Evolutionary conservation across 805 yeast species (phyloP).

Genomic region (Candida maltosa): DNA sequence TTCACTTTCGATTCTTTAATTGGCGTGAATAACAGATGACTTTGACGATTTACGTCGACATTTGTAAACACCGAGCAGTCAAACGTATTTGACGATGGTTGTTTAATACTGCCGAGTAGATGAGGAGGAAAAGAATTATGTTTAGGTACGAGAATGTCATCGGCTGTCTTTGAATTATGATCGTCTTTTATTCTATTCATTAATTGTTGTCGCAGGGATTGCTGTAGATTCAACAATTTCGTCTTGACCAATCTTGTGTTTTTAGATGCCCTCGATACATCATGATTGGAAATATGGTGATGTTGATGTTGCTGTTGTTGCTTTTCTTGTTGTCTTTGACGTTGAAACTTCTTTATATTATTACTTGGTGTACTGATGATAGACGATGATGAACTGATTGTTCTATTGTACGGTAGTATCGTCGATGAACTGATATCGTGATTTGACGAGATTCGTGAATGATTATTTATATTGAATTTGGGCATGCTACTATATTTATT

Average conservation of each 20-base stretch:
- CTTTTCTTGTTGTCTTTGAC: constrained; percentile 16
- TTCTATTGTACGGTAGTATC: constrained; percentile 18
- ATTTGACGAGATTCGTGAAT: constrained; percentile 9
- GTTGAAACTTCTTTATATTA: constrained; percentile 31
- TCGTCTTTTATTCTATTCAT: not conserved
- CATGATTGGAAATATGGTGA: not conserved
- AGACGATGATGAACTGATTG: constrained; percentile 36
- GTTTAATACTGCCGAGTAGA: constrained; percentile 3
- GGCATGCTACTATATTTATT: constrained; percentile 12
- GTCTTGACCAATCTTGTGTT: constrained; percentile 29
- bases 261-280: constrained; percentile 12
- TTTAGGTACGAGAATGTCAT: not conserved
- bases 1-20: constrained; percentile 39
- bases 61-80: constrained; percentile 36
- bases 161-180: not conserved
- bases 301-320: constrained; percentile 8
- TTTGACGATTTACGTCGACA: constrained; percentile 13
- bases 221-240: constrained; percentile 36
- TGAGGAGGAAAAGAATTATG: too few species aligned
- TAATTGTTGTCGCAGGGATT: constrained; percentile 25
- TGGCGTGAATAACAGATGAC: constrained; percentile 31
- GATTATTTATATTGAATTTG: constrained; percentile 9
- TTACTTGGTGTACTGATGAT: constrained; percentile 42
- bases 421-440: not conserved
- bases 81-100: constrained; percentile 30